These are phyloP conservation scores for Dictyostelium intermedium DNA, from an alignment of 78 protist species.

Conservation along the genomic window DNA sequence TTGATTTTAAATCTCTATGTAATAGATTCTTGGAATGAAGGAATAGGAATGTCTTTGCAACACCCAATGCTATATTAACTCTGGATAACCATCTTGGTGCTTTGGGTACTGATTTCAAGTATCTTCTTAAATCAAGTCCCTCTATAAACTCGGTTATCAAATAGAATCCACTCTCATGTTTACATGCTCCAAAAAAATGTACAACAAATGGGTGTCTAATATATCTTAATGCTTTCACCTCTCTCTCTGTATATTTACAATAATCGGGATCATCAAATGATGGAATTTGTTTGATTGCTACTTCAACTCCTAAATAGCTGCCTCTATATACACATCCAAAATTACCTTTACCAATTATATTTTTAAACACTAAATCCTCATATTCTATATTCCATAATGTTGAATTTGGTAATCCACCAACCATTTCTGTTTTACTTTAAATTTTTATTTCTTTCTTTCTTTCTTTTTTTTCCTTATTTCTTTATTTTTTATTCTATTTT, in stretches of 20 bases:
- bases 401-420: slow-evolving; percentile 67
- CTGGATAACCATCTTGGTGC: slow-evolving; percentile 57
- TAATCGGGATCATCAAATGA: slow-evolving; percentile 65
- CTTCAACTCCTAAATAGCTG: slow-evolving; percentile 35
- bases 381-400: slow-evolving; percentile 66
- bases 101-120: neutral
- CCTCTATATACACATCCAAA: slow-evolving; percentile 74
- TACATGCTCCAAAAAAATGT: slow-evolving; percentile 67
- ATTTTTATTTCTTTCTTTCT: neutral
- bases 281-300: slow-evolving; percentile 70
- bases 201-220: slow-evolving; percentile 71
- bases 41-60: slow-evolving; percentile 62
- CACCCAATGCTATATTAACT: slow-evolving; percentile 9
- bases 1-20: slow-evolving; percentile 72
- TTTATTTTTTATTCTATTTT: neutral
- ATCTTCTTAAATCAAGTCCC: slow-evolving; percentile 37
- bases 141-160: slow-evolving; percentile 62
- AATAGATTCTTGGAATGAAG: slow-evolving; percentile 71
- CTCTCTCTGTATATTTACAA: slow-evolving; percentile 71
- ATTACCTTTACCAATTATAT: slow-evolving; percentile 75
- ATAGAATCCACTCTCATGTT: slow-evolving; percentile 54
- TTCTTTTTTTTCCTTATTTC: neutral
- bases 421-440: neutral
- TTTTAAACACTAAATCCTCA: slow-evolving; percentile 61
- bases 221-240: slow-evolving; percentile 53